phyloP scores from a whole-genome alignment of 495 filamentous ascomycete genomes.

The Penicillium atrosanguineum region DNA sequence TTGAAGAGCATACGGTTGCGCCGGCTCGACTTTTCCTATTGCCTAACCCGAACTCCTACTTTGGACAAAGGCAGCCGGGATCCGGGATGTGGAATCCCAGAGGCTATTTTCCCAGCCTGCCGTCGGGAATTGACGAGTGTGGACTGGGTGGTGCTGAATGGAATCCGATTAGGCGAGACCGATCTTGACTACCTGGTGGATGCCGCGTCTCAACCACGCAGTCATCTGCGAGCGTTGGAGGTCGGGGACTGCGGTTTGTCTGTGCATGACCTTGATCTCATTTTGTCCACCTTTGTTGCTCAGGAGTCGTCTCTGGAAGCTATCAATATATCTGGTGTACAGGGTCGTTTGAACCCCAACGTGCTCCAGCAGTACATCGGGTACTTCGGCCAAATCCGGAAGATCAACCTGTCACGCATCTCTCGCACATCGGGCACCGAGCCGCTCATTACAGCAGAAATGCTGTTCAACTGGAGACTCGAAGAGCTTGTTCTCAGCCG shows the following conservation, averaged over 20 bases:
- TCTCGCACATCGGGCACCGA: slow-evolving; percentile 59
- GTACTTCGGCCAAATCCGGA: slow-evolving; percentile 66
- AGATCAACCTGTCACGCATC: slow-evolving; percentile 69
- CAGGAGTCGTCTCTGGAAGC: slow-evolving; percentile 74
- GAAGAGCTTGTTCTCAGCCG: slow-evolving; percentile 70
- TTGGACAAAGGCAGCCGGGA: slow-evolving; percentile 55
- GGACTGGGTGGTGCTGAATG: slow-evolving; percentile 77
- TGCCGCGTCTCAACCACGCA: slow-evolving; percentile 59
- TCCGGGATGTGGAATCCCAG: slow-evolving; percentile 72
- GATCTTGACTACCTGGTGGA: slow-evolving; percentile 74
- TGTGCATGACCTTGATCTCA: slow-evolving; percentile 44
- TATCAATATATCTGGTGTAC: slow-evolving; percentile 74
- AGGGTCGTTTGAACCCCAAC: slow-evolving; percentile 65
- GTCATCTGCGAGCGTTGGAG: slow-evolving; percentile 77
- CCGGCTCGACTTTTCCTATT: slow-evolving; percentile 62
- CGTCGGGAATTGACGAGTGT: slow-evolving; percentile 70
- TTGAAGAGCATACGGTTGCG: slow-evolving; percentile 62
- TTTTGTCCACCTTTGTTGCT: slow-evolving; percentile 43
- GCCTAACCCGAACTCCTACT: slow-evolving; percentile 50
- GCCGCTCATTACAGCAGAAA: slow-evolving; percentile 64
- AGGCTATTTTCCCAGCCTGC: slow-evolving; percentile 76
- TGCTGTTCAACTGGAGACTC: slow-evolving; percentile 68
- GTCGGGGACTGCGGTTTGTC: slow-evolving; percentile 74
- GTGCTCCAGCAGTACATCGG: slow-evolving; percentile 61
- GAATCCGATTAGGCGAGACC: slow-evolving; percentile 77